Conservation (phyloP, 768 basidiomycete species). For the Podaxis sp. region DNA sequence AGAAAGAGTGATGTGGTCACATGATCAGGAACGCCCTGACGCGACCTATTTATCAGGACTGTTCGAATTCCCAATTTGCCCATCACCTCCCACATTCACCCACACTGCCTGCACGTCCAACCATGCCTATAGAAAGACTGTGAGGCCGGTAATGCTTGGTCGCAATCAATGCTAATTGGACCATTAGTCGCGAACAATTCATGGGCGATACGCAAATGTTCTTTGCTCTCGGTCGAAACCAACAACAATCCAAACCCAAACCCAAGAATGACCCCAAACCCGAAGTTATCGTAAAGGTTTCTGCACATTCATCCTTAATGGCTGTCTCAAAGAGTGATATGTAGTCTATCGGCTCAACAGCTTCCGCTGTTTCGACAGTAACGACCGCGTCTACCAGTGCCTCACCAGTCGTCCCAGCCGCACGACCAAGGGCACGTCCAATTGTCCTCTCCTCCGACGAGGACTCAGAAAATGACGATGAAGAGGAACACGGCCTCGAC, state of each 20-base stretch:
- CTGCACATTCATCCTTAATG: not conserved
- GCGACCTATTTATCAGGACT: conserved; percentile 9
- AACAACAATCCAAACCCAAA: not conserved
- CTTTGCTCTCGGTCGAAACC: conserved; percentile 7
- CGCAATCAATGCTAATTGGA: not conserved
- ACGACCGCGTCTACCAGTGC: conserved; percentile 18
- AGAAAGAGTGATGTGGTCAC: not conserved
- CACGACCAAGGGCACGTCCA: conserved; percentile 15
- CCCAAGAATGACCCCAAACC: not conserved
- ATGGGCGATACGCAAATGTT: conserved; percentile 4
- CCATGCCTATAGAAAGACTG: conserved; percentile 10
- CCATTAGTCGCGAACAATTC: conserved; percentile 3
- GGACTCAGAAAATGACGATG: conserved; percentile 16
- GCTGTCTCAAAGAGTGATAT: not conserved
- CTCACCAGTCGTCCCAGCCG: not conserved
- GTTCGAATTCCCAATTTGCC: not conserved
- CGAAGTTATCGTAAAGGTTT: conserved; percentile 1
- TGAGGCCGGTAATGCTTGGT: not conserved
- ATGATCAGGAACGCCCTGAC: not conserved
- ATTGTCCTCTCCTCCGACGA: conserved; percentile 36
- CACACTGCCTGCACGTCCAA: not conserved
- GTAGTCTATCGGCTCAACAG: conserved; percentile 12
- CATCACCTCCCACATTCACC: not conserved
- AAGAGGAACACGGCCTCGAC: conserved; percentile 11
- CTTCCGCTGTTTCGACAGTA: conserved; percentile 9